Conservation (phyloP, 73 alveolate genomes). For the Paramecium tetraurelia region DNA sequence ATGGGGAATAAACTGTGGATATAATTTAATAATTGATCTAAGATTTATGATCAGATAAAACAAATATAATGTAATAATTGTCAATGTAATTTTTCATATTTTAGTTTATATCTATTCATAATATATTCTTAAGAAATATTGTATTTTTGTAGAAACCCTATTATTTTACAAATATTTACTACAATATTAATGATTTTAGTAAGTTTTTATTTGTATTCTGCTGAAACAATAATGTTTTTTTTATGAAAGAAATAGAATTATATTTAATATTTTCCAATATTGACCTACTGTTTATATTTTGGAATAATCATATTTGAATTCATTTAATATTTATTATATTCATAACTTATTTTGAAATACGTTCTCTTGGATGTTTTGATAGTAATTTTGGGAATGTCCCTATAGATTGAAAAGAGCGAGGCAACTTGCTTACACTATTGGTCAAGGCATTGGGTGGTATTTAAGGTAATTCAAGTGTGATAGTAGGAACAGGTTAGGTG, state of each 20-base stretch:
- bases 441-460: background rate
- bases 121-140: background rate
- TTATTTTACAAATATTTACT: no score
- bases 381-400: slow-evolving; percentile 50
- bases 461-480: background rate
- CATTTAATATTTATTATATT: background rate
- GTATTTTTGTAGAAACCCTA: no score
- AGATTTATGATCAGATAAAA: background rate
- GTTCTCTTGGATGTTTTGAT: slow-evolving; percentile 28
- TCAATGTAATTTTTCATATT: background rate
- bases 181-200: no score
- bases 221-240: no score
- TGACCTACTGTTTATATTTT: no score
- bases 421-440: background rate
- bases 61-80: background rate
- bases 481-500: background rate
- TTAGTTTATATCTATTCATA: background rate
- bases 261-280: no score
- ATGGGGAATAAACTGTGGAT: background rate
- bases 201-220: no score
- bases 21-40: background rate
- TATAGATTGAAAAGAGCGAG: background rate
- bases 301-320: no score
- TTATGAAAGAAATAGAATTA: no score
- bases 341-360: background rate